These are phyloP conservation scores for Fusarium napiforme DNA, from an alignment of 2,329 filamentous ascomycete species.

Conservation along the genomic window DNA sequence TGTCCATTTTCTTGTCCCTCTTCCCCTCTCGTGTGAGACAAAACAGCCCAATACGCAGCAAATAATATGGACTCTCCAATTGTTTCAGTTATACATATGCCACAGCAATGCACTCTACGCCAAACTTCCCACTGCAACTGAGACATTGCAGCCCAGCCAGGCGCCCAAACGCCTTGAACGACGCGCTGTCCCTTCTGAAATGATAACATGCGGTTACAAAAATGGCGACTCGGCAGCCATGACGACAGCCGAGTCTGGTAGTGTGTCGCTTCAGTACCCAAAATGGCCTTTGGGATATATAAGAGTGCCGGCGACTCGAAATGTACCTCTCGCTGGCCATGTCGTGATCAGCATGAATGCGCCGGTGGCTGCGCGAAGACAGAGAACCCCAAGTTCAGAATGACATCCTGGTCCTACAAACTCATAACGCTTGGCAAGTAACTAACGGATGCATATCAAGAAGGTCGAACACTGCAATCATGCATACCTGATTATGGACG, in stretches of 20 bases:
- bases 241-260: conserved; percentile 47
- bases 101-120: neutral
- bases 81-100: conserved; percentile 23
- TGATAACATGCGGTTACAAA: conserved; percentile 45
- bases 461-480: conserved; percentile 47
- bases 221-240: conserved; percentile 43
- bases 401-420: conserved; percentile 48
- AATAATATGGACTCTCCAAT: neutral
- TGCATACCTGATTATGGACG: conserved; percentile 47
- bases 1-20: neutral
- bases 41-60: neutral
- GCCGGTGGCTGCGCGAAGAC: conserved; percentile 47
- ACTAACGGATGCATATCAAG: neutral
- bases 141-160: conserved; percentile 15
- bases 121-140: conserved; percentile 1
- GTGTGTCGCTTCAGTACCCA: conserved; percentile 50
- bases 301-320: conserved; percentile 20
- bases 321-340: conserved; percentile 52
- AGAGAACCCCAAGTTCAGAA: conserved; percentile 39
- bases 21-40: neutral
- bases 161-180: neutral
- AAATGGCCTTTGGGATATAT: conserved; percentile 52
- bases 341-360: conserved; percentile 49
- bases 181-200: conserved; percentile 22
- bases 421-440: neutral